Conservation (phyloP, 2,329 filamentous ascomycete genomes). For the Beauveria caledonica region DNA sequence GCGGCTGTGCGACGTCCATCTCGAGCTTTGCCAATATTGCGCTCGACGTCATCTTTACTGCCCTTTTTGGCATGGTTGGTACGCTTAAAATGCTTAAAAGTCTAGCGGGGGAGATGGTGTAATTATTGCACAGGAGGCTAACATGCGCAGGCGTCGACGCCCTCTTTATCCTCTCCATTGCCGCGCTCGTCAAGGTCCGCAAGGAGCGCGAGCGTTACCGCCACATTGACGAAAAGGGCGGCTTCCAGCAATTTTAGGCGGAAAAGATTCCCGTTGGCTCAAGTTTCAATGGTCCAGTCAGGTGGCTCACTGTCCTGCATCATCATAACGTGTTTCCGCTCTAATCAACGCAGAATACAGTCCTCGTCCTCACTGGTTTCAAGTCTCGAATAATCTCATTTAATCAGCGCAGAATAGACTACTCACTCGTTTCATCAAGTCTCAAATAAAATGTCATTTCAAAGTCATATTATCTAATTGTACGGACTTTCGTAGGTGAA, state of each 20-base stretch:
- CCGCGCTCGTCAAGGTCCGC: conserved; percentile 71
- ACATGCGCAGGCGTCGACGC: conserved; percentile 47
- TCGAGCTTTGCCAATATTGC: conserved; percentile 61
- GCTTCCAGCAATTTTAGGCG: conserved; percentile 33
- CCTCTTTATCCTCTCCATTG: conserved; percentile 59
- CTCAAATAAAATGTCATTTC: not conserved
- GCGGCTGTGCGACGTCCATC: conserved; percentile 62
- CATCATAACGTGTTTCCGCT: not conserved
- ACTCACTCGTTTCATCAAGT: not conserved
- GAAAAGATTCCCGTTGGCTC: conserved; percentile 22
- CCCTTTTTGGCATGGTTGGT: conserved; percentile 71
- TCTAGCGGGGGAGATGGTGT: too few relatives aligned
- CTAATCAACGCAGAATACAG: not conserved
- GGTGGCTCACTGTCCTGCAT: not conserved
- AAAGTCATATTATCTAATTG: conserved; percentile 4
- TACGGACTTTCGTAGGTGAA: not conserved
- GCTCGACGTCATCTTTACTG: conserved; percentile 70
- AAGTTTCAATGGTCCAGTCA: not conserved
- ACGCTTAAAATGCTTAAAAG: conserved; percentile 23
- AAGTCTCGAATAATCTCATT: not conserved
- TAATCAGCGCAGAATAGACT: not conserved
- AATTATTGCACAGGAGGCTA: not conserved
- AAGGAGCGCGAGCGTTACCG: conserved; percentile 72
- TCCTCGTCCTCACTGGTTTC: not conserved
- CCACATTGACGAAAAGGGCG: conserved; percentile 73